Base-by-base conservation (phyloP, 2,329 filamentous ascomycete species). In the Aulographum hederae region DNA sequence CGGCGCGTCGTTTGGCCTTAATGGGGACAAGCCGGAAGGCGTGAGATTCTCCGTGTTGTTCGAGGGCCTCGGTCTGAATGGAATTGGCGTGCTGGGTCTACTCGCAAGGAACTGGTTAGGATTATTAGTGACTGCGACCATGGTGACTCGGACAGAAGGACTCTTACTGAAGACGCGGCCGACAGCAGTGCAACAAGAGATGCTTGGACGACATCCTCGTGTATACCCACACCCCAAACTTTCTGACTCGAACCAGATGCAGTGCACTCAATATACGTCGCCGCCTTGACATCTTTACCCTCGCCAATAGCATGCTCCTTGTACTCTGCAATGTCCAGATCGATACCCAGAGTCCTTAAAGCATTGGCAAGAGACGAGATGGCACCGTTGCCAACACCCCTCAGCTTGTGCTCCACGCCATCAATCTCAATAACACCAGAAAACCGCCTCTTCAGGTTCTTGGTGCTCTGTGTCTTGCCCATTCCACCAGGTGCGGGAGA, bases 281-380 rank as follows among this genome's bases (percentile, higher is more conserved):
- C 86, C n/a, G 86, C 86, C 61, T 91, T 91, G 41, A 86, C 81
- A 38, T 82, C 71, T 35, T 73, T 69, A 38, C 80, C 81, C 32
- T 66, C 63, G 41, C 82, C 82, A 43, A 95, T 84, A 18, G 85
- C 78, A 56, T 95, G 86, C 55, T 95, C 89, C 62, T 91, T 93
- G 63, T 95, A 95, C 52, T 94, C 82, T 28, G 75, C 70, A 32
- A 95, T 82, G 48, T 95, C 86, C 16, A 95, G 63, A 46, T 91
- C 76, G 39, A 95, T 76, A 36, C 81, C 80, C 20, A 95, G 58
- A 12, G 65, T 64, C 43, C 71, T 69, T 27, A 98, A 65, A 12
- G 85, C 86, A 44, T 82, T 75, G 2, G 81, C 81, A 47, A 95
- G 59, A 39, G 78, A 81, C 3, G 84, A 94, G 44, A 95, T 81